Conservation (phyloP, 2,329 filamentous ascomycete species). For the Penicillium concentricum region DNA sequence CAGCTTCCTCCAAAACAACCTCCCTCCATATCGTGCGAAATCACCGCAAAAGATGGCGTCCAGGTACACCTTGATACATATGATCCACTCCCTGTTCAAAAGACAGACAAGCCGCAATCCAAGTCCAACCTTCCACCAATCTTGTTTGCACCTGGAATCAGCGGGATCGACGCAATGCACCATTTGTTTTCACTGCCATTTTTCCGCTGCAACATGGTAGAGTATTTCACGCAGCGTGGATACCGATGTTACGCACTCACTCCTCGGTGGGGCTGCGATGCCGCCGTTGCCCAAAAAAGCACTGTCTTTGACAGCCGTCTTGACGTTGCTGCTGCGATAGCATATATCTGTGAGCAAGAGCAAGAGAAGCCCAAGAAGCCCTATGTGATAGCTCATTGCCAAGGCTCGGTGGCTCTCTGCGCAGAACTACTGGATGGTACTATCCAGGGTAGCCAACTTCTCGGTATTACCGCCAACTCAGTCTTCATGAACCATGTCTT, state of each 20-base stretch:
- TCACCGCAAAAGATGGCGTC: neutral
- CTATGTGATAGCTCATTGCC: slow-evolving; percentile 22
- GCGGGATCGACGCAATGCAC: neutral
- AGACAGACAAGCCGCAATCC: neutral
- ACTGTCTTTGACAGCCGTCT: slow-evolving; percentile 10
- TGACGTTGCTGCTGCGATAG: slow-evolving; percentile 16
- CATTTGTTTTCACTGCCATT: slow-evolving; percentile 1
- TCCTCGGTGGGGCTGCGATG: slow-evolving; percentile 4
- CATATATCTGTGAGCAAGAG: slow-evolving; percentile 9
- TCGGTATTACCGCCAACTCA: slow-evolving; percentile 21
- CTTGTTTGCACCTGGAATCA: slow-evolving; percentile 1
- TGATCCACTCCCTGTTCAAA: neutral
- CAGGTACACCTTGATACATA: neutral
- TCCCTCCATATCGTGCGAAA: neutral
- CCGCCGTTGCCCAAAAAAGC: neutral
- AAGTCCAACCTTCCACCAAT: neutral
- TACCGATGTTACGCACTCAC: slow-evolving; percentile 8
- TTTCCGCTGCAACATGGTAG: slow-evolving; percentile 6
- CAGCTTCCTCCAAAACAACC: neutral
- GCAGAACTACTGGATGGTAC: slow-evolving; percentile 22
- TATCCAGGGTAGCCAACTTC: slow-evolving; percentile 12
- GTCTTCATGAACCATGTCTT: slow-evolving; percentile 23
- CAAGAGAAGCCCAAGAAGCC: slow-evolving; percentile 3
- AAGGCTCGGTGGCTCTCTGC: slow-evolving; percentile 18
- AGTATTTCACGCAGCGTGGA: slow-evolving; percentile 6